Evolutionary conservation across 2,329 filamentous ascomycete genomes (phyloP).

Genomic region (Ophiosphaerella herpotricha): DNA sequence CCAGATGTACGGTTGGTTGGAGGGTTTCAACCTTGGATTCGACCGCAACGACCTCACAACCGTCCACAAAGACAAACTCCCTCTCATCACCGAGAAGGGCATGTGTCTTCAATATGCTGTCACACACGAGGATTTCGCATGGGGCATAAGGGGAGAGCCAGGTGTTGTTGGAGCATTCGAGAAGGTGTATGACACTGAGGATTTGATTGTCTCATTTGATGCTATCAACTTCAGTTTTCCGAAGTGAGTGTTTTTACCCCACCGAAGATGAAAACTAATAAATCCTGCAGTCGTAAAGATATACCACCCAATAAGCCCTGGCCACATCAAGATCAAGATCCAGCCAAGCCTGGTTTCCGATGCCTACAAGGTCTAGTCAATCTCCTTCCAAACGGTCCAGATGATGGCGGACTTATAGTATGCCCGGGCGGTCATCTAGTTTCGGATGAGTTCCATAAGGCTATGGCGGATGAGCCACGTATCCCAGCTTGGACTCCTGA

Average conservation of each 20-base stretch:
- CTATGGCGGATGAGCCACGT: constrained; percentile 28
- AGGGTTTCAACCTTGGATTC: constrained; percentile 37
- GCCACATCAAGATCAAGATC: constrained; percentile 42
- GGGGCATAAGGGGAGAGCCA: constrained; percentile 47
- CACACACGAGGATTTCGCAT: constrained; percentile 49
- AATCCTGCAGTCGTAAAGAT: constrained; percentile 24
- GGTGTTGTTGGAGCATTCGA: constrained; percentile 45
- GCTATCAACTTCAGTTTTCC: constrained; percentile 45
- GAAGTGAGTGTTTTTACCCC: constrained; percentile 3
- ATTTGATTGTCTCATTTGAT: constrained; percentile 48
- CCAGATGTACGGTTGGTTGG: constrained; percentile 33
- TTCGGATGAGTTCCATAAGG: constrained; percentile 37
- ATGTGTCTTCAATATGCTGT: constrained; percentile 41
- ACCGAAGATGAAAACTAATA: not conserved
- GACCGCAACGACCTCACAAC: constrained; percentile 26
- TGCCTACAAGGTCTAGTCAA: constrained; percentile 60
- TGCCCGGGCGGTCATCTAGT: constrained; percentile 38
- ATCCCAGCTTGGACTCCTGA: constrained; percentile 38
- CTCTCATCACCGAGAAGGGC: constrained; percentile 24
- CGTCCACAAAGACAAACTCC: constrained; percentile 24
- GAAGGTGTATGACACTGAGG: constrained; percentile 42
- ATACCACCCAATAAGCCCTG: constrained; percentile 36
- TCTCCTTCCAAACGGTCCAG: constrained; percentile 42
- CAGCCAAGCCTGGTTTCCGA: constrained; percentile 51
- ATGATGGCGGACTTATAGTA: constrained; percentile 46